Conservation (phyloP, 169 alveolate genomes). For the Eimeria mitis region DNA sequence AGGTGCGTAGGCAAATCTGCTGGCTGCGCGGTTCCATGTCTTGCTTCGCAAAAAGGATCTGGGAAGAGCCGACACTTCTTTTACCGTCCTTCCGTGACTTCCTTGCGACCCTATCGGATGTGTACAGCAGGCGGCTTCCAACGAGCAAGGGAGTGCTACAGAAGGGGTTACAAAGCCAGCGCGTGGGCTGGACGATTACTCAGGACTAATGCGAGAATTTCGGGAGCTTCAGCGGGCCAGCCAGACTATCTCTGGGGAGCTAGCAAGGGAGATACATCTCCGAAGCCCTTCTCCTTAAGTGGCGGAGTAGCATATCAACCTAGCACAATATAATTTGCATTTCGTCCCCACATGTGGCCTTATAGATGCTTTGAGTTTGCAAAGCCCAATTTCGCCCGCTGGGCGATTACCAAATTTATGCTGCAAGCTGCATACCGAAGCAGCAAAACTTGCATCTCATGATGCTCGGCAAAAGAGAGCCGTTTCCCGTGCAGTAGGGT, state of each 20-base stretch:
- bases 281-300: conserved; percentile 5
- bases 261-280: conserved; percentile 14
- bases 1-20: neutral
- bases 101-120: neutral
- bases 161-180: neutral
- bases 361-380: neutral
- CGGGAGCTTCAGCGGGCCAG: conserved; percentile 60
- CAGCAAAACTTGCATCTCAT: neutral
- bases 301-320: neutral
- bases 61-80: no score
- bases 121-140: neutral
- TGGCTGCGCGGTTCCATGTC: neutral
- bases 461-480: neutral
- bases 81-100: neutral
- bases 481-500: neutral
- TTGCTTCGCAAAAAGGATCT: neutral
- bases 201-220: conserved; percentile 42
- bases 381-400: neutral
- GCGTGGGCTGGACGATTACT: conserved; percentile 33
- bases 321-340: no score
- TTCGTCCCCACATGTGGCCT: neutral
- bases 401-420: neutral
- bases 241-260: conserved; percentile 44
- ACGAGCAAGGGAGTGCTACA: neutral
- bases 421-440: neutral